A percentile compares a stretch with the other conserved stretches of the same genome.
phyloP scores from a whole-genome alignment of 805 yeast species.

The Middelhovenomyces tepae region DNA sequence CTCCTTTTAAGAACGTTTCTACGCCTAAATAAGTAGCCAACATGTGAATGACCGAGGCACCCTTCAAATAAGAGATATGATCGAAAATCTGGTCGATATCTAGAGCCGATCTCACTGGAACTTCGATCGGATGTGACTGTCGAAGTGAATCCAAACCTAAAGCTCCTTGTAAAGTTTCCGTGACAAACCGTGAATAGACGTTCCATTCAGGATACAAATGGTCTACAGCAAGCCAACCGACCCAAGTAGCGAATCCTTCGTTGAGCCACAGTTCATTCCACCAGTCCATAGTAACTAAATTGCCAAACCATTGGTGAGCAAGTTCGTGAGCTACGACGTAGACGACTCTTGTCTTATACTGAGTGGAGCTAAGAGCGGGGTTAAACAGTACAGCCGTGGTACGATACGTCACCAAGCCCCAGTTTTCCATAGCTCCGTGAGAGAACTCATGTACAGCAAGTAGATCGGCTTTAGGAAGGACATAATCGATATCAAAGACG shows the following conservation, averaged over 20 bases:
- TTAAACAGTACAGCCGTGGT: conserved; percentile 66
- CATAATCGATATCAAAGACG: conserved; percentile 66
- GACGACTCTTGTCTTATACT: conserved; percentile 64
- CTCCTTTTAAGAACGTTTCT: conserved; percentile 69
- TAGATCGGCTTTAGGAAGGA: conserved; percentile 72
- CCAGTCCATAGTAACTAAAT: conserved; percentile 85
- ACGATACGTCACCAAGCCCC: conserved; percentile 64
- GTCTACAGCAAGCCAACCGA: conserved; percentile 80
- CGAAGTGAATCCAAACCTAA: conserved; percentile 63
- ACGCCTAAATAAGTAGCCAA: conserved; percentile 72
- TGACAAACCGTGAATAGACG: conserved; percentile 72
- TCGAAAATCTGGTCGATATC: conserved; percentile 81
- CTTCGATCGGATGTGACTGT: conserved; percentile 80
- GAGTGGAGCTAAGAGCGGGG: conserved; percentile 51
- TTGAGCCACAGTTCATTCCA: conserved; percentile 88
- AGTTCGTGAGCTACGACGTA: conserved; percentile 84
- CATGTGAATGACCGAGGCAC: conserved; percentile 73
- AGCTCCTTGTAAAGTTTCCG: conserved; percentile 66
- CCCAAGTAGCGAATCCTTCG: conserved; percentile 88
- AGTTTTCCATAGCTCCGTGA: conserved; percentile 88
- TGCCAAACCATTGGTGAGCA: conserved; percentile 91
- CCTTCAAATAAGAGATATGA: conserved; percentile 75
- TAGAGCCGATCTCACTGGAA: conserved; percentile 67
- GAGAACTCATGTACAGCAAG: conserved; percentile 78
- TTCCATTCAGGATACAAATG: conserved; percentile 75